Evolutionary conservation across 1,284 basidiomycete genomes (phyloP).

Genomic region (Trametes pubescens): DNA sequence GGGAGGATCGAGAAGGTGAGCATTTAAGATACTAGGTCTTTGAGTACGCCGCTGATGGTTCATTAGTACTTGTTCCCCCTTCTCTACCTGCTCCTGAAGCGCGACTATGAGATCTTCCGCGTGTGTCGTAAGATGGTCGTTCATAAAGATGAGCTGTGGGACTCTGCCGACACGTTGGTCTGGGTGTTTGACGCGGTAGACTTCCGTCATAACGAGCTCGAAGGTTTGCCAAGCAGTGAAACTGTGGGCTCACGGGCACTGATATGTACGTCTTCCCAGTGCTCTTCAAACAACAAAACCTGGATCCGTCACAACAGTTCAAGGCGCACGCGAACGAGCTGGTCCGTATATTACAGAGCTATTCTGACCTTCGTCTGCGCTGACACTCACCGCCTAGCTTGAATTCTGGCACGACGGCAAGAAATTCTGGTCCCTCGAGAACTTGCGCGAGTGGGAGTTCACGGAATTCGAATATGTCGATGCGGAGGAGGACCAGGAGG

Average conservation of each 20-base stretch:
- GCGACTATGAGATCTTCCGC: conserved; percentile 32
- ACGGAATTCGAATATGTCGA: conserved; percentile 9
- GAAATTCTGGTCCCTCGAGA: conserved; percentile 15
- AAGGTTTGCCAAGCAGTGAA: conserved; percentile 10
- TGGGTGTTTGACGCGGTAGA: conserved; percentile 31
- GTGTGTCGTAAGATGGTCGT: conserved; percentile 26
- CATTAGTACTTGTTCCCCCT: conserved; percentile 44
- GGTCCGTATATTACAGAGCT: conserved; percentile 25
- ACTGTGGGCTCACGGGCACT: neutral
- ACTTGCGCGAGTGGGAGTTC: conserved; percentile 7
- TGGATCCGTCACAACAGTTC: conserved; percentile 37
- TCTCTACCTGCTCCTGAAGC: conserved; percentile 32
- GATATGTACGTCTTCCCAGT: conserved; percentile 35
- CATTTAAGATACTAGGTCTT: no score
- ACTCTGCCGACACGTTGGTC: conserved; percentile 33
- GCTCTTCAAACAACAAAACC: conserved; percentile 44
- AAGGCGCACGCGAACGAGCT: conserved; percentile 37
- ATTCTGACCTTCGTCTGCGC: neutral
- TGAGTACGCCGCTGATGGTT: neutral
- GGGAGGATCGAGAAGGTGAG: conserved; percentile 37
- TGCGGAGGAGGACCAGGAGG: conserved; percentile 2
- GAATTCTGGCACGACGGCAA: conserved; percentile 19
- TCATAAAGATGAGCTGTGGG: conserved; percentile 37
- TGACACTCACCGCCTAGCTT: conserved; percentile 2
- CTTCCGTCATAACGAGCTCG: conserved; percentile 27